Base-by-base conservation (phyloP, 768 basidiomycete species). In the Daedalea quercina region DNA sequence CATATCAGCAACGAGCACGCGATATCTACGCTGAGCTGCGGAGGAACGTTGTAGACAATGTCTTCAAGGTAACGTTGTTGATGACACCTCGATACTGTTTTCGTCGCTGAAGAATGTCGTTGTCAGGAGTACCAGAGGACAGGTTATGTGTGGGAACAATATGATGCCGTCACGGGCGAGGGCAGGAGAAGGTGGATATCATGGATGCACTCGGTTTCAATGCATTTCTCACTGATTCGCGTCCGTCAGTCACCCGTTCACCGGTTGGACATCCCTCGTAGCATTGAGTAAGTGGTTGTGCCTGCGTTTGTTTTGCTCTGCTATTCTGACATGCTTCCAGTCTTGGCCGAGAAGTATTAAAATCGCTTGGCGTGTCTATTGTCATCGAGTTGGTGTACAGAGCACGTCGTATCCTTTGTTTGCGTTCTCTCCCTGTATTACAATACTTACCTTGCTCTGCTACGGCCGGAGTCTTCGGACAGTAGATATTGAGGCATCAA, bases 121-220 rank as follows among this genome's bases (percentile, higher is more conserved):
- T 9, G 6, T 31, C 59, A 94, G 90, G 92, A 96, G 70, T 96
- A 92, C 66, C 76, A 91, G 63, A 80, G 88, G 25, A 96, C 94
- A 3, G 94, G 93, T 3, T 95, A 92, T 65, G 91, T 92, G 15
- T 98, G 94, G 94, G 94, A 98, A 69, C 95, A 97, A 68, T 98
- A 97, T 66, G 87, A 97, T 66, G 73, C 92, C 1, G 66, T 74
- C 3, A 89, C 81, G 15, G 94, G 94, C 17, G 80, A 91, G 65
- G 94, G 94, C 1, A 76, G 76, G 65, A 70, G 94, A 73, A 95
- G 91, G 90, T 87, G n/a, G n/a, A n/a, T n/a, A n/a, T n/a, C n/a
- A 55, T n/a, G 75, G 60, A 20, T 35, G 20, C 19, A 35, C 51
- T 17, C 37, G 37, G 19, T 15, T 19, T 40, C 15, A 15, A 6